Base-by-base conservation (phyloP, 1,284 basidiomycete species). In the Ceratobasidium sp. region DNA sequence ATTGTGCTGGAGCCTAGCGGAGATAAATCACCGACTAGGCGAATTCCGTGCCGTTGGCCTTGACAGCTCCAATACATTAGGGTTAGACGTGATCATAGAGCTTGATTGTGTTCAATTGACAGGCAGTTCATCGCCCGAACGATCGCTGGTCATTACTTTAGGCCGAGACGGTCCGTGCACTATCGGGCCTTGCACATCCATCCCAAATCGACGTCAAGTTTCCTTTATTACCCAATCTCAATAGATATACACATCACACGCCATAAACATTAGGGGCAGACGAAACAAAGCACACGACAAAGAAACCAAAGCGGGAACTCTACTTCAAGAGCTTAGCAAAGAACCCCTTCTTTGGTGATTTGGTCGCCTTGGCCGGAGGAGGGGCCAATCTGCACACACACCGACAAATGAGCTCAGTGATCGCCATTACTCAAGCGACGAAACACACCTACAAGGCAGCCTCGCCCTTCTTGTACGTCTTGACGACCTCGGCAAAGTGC, bases 401-500 rank as follows among this genome's bases (percentile, higher is more conserved):
- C 14, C 25, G 11, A 29, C 14, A 33, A 62, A 47, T 42, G 47
- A 49, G 52, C 36, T 66, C 36, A 67, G 64, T 49, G 29, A 23
- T 42, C 19, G 6, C 49, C 33, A 33, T 8, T 42, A 19, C 21
- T 6, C 1, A 42, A 25, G n/a, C 21, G 19, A 29, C 44, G 9
- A 44, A 67, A 49, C 64, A 39, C 52, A 67, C 64, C 64, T 67
- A 67, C 64, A 30, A 25, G 39, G 64, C 64, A 42, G 42, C 64
- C 44, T 67, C 44, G 58, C 71, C 71, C 58, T 64, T 72, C 49
- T 70, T 54, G 71, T 70, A 72, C n/a, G 69, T 67, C 56, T 57
- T 56, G 71, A 72, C 71, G 25, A 72, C 71, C 19, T 57, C 56
- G 16, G 64, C 53, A 41, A 72, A 72, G 52, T 70, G 62, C 57